Conservation (phyloP, 208 protist genomes). For the Acanthamoeba triangularis region DNA sequence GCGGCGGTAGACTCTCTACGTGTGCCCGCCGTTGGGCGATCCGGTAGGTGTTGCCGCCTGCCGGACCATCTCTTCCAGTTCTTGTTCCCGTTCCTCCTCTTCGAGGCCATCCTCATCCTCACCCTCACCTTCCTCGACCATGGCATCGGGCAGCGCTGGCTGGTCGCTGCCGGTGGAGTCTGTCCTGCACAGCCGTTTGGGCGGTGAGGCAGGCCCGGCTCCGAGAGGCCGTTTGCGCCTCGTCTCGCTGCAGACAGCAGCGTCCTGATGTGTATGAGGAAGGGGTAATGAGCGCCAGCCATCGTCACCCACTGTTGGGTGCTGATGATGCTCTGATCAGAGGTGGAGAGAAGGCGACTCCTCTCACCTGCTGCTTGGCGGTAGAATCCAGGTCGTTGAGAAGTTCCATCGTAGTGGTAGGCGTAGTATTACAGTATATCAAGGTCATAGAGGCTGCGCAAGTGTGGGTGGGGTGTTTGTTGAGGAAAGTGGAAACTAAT, state of each 20-base stretch:
- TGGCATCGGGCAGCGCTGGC: background rate
- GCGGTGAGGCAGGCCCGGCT: background rate
- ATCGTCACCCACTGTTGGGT: background rate
- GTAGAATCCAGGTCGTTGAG: no score
- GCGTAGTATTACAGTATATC: no score
- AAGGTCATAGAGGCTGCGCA: no score
- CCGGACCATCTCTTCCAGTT: no score
- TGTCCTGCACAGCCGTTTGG: background rate
- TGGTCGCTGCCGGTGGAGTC: background rate
- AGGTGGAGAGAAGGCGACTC: no score
- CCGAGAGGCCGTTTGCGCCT: background rate
- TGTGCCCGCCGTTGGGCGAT: background rate
- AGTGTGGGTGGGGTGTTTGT: no score
- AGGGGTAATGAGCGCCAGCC: background rate
- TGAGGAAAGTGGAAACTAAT: no score
- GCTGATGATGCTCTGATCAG: background rate
- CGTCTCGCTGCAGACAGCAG: background rate
- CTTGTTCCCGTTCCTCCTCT: no score
- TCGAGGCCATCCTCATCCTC: no score
- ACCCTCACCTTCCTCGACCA: background rate
- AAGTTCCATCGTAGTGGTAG: no score
- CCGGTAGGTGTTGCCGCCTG: background rate
- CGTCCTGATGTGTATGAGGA: background rate
- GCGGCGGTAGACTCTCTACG: conserved; percentile 94
- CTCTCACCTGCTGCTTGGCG: no score